These are phyloP conservation scores for Lycium ferocissimum DNA, from an alignment of 257 asterid genomes.

Conservation along the genomic window DNA sequence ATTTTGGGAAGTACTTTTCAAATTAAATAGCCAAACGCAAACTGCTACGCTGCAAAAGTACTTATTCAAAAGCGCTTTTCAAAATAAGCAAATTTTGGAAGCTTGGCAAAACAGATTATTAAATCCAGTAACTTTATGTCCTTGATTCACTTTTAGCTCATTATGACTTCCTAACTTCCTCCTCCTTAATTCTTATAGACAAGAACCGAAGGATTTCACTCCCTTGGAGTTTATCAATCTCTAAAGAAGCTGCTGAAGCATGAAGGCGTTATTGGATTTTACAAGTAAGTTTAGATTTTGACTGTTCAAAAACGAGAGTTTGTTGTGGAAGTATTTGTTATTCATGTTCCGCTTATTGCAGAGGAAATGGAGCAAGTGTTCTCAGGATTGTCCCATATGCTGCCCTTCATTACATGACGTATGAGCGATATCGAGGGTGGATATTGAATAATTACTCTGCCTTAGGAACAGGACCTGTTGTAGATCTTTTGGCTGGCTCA, in stretches of 20 bases:
- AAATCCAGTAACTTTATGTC: not conserved
- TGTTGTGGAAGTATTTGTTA: constrained; percentile 23
- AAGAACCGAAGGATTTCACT: constrained; percentile 81
- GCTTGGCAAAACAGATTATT: too few relatives aligned
- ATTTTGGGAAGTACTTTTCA: too few relatives aligned
- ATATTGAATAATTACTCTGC: constrained; percentile 71
- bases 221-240: constrained; percentile 83
- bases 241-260: constrained; percentile 80
- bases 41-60: too few relatives aligned
- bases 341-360: constrained; percentile 36
- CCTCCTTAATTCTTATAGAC: constrained; percentile 56
- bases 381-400: constrained; percentile 96
- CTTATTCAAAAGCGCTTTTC: too few relatives aligned
- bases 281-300: constrained; percentile 60
- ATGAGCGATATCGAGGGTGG: constrained; percentile 85
- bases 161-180: constrained; percentile 30
- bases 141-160: not conserved
- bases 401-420: constrained; percentile 94
- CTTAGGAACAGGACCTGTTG: constrained; percentile 85
- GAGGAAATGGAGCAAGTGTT: constrained; percentile 99
- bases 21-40: too few relatives aligned
- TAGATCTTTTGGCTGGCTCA: constrained; percentile 97
- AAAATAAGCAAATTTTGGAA: too few relatives aligned
- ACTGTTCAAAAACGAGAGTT: not conserved
- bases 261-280: constrained; percentile 91